Conservation (phyloP, 2,329 filamentous ascomycete genomes). For the Xylariaceae sp. region DNA sequence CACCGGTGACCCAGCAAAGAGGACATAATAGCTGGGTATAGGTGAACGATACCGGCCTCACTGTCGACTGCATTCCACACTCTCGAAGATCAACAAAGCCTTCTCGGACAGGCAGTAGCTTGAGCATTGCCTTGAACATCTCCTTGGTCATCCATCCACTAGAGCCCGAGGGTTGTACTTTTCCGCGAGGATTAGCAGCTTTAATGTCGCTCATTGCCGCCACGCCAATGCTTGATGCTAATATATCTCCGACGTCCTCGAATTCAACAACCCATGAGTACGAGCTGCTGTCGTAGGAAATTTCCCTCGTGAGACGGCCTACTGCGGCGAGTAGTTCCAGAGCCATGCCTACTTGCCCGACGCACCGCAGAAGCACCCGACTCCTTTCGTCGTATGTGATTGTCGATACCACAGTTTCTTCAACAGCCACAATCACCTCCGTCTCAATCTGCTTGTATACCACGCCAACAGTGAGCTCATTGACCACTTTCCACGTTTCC, state of each 20-base stretch:
- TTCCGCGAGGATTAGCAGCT: neutral
- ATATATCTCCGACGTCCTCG: neutral
- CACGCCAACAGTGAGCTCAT: neutral
- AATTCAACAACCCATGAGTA: neutral
- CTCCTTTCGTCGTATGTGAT: neutral
- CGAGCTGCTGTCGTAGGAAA: neutral
- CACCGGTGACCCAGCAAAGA: neutral
- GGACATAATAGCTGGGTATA: neutral
- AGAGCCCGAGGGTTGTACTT: neutral
- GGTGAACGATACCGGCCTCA: neutral
- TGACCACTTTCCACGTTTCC: neutral
- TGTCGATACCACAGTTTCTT: neutral
- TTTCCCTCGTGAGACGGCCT: neutral
- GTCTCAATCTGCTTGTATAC: neutral
- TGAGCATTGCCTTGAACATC: neutral
- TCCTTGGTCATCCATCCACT: neutral
- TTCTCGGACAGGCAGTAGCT: neutral
- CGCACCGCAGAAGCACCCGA: neutral
- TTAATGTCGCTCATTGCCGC: neutral
- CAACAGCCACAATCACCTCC: conserved; percentile 1
- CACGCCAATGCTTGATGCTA: neutral
- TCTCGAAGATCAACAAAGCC: conserved; percentile 8
- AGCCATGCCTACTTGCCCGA: neutral
- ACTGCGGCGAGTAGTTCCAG: neutral
- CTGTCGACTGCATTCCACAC: neutral